Evolutionary conservation across 2,329 filamentous ascomycete species (phyloP), one percentile per base, ranked within the genome.

Genomic region (Fusarium sp.): DNA sequence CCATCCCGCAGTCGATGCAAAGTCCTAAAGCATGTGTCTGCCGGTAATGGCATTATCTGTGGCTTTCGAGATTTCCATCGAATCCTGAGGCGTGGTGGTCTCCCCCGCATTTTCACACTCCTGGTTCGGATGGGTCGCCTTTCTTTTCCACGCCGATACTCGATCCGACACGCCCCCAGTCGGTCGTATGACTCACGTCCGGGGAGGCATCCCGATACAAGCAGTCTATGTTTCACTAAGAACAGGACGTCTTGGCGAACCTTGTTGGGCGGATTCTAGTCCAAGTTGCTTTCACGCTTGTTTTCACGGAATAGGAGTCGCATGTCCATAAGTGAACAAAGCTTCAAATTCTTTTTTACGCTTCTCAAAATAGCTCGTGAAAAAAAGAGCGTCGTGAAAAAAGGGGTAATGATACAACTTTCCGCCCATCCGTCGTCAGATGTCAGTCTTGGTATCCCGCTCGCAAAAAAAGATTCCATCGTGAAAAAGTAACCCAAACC

Each of bases 341-440:
- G 58, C 31, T 60, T 69, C 68, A 45, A 58, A 71, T 41, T 57
- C 59, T 54, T 45, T 45, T 68, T 48, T 48, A n/a, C 10, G 60
- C 54, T 62, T 29, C 70, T 71, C 57, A 60, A 68, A 65, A 64
- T 67, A 63, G 62, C 65, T 66, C 43, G 37, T 64, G 52, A 68
- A 79, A 72, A 41, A 58, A 52, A 52, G 73, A 81, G 73, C 67
- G 77, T 78, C 62, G 70, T 79, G 79, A 81, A 81, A 52, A 50
- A 31, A 31, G 48, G 48, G 27, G 48, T 81, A 76, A 48, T 76
- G 72, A 71, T 81, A 81, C 77, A 81, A 56, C 48, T 73, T 68
- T 68, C 68, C 60, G 43, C 31, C 66, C 66, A 65, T 76, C 64
- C 67, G n/a, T 72, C 67, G 20, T 48, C 48, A 74, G 66, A 72